Conservation (phyloP, 2,329 filamentous ascomycete species). For the Geosmithia flava region DNA sequence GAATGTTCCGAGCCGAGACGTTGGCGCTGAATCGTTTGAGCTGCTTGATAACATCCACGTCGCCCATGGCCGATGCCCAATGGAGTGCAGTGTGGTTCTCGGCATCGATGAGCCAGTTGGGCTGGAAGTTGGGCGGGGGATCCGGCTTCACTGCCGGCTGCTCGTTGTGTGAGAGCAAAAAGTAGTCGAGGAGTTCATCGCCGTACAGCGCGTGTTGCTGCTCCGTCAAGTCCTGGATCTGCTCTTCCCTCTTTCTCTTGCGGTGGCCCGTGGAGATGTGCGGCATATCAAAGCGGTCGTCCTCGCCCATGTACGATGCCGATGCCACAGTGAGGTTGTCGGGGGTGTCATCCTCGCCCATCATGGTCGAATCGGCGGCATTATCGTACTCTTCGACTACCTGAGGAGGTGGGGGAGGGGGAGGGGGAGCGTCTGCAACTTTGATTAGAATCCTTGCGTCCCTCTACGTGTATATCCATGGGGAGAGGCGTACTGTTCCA, state of each 20-base stretch:
- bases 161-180: constrained; percentile 67
- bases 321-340: constrained; percentile 77
- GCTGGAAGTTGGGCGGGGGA: constrained; percentile 75
- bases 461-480: not conserved
- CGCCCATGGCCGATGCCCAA: constrained; percentile 97
- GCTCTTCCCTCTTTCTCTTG: constrained; percentile 68
- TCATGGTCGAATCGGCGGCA: constrained; percentile 34
- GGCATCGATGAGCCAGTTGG: constrained; percentile 86
- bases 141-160: constrained; percentile 60
- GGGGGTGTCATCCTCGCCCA: constrained; percentile 68
- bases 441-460: not conserved
- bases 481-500: constrained; percentile 25
- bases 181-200: constrained; percentile 91
- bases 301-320: constrained; percentile 74
- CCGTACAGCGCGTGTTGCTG: constrained; percentile 85
- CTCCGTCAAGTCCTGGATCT: constrained; percentile 52
- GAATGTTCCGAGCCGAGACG: constrained; percentile 55
- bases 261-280: constrained; percentile 47
- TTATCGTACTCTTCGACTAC: constrained; percentile 51
- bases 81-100: constrained; percentile 88
- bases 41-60: constrained; percentile 81
- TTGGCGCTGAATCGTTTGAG: constrained; percentile 71
- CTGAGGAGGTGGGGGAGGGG: constrained; percentile 8
- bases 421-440: constrained; percentile 4
- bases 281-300: constrained; percentile 61